Base-by-base conservation (phyloP, 2,329 filamentous ascomycete species). In the Paecilomyces fulvus region DNA sequence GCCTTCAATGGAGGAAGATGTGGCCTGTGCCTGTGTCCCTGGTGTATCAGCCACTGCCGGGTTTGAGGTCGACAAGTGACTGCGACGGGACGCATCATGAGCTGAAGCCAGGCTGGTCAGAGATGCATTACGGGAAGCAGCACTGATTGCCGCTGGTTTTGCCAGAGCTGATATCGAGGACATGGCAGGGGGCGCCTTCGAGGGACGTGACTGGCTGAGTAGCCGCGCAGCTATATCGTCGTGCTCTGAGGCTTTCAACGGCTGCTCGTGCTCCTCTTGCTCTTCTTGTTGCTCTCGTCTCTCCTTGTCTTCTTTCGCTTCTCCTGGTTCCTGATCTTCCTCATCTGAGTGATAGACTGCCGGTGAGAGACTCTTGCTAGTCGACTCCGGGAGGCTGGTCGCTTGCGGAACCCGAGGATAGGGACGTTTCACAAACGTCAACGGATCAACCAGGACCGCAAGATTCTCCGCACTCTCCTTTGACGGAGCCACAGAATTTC, bases 1-100 rank as follows among this genome's bases (percentile, higher is more conserved):
- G 5, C 73, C 74, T 63, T 78, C 76, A 31, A 74, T 73, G n/a
- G 76, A 78, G 2, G 75, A 77, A n/a, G 76, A 76, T 17, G 71
- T 72, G 14, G 67, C 70, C n/a, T 72, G 65, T 8, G 69, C 62
- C 14, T 70, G 63, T n/a, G 58, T 68, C 4, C 64, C 61, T n/a
- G 69, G 64, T 17, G 64, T 66, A 56, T 60, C n/a, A 43, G 37
- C 37, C 37, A 20, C 65, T 9, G 64, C 61, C 48, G 67, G 53
- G 6, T 60, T 60, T 20, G 65, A 61, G 17, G 65, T 69, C 7
- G 69, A 65, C 3, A 67, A 65, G 17, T 69, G 62, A 8, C 65
- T 67, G 14, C 70, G 69, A 17, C 68, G 67, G 31, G 65, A 58
- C 12, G 61, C 65, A 48, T 69, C 67, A 43, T 70, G 64, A 52